These are phyloP conservation scores for Triticum urartu DNA, from an alignment of 176 grass and related monocot species.

Conservation along the genomic window DNA sequence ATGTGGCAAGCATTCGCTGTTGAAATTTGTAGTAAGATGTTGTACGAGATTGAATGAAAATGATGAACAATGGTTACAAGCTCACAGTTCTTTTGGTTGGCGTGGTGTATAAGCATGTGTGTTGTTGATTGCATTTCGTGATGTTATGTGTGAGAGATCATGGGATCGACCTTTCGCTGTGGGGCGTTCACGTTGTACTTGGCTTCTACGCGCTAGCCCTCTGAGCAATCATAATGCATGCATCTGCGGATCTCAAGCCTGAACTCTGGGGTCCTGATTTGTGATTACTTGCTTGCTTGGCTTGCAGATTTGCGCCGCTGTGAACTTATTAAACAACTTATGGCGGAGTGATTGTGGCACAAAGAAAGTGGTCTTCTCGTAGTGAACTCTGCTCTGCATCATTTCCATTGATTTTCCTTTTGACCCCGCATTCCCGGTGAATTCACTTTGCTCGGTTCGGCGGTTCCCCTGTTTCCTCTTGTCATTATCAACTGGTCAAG, in stretches of 20 bases:
- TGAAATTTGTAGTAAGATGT: not conserved
- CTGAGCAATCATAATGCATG: not conserved
- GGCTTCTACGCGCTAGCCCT: not conserved
- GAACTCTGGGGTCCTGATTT: not conserved
- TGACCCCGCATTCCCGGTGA: too few relatives aligned
- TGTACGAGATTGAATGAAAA: not conserved
- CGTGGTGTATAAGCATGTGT: constrained; percentile 10
- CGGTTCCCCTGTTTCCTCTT: too few relatives aligned
- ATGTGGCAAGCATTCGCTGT: constrained; percentile 32
- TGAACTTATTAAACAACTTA: not conserved
- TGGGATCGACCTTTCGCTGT: not conserved
- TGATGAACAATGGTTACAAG: not conserved
- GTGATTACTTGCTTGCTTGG: not conserved
- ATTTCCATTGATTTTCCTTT: not conserved
- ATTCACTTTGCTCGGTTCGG: not conserved
- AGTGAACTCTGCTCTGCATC: not conserved
- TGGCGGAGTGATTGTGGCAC: not conserved
- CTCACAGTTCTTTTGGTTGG: not conserved
- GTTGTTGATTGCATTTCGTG: not conserved
- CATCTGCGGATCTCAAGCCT: not conserved
- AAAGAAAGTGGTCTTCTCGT: not conserved
- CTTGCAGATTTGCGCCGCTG: not conserved
- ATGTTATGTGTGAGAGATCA: constrained; percentile 2
- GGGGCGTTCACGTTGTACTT: not conserved
- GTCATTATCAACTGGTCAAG: too few relatives aligned